Evolutionary conservation across 768 basidiomycete species (phyloP).

Genomic region (Podaxis rugospora): DNA sequence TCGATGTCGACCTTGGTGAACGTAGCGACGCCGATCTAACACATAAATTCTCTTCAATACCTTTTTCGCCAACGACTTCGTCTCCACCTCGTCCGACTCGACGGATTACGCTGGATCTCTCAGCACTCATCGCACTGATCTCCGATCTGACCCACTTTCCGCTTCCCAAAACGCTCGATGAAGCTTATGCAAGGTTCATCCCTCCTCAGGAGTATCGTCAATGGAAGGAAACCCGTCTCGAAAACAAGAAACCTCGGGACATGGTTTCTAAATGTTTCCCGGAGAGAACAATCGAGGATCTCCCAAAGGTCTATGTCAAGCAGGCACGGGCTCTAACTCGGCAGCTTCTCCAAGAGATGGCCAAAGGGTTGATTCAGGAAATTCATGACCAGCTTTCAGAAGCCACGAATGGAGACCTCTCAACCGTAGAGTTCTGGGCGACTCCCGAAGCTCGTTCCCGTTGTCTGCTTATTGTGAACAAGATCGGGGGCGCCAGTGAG

Average conservation of each 20-base stretch:
- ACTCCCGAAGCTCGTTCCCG: conserved; percentile 72
- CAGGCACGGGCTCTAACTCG: conserved; percentile 67
- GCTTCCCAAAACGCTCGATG: conserved; percentile 51
- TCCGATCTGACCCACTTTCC: conserved; percentile 77
- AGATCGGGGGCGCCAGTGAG: conserved; percentile 75
- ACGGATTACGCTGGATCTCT: conserved; percentile 78
- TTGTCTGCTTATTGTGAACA: conserved; percentile 70
- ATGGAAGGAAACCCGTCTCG: conserved; percentile 46
- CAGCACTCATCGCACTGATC: conserved; percentile 77
- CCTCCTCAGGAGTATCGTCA: conserved; percentile 53
- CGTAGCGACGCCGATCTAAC: conserved; percentile 26
- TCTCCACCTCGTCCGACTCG: conserved; percentile 39
- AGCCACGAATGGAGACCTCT: conserved; percentile 1
- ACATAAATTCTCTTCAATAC: neutral
- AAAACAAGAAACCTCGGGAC: conserved; percentile 5
- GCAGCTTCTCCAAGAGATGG: conserved; percentile 76
- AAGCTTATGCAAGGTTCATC: conserved; percentile 61
- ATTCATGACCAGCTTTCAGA: conserved; percentile 44
- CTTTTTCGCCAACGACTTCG: conserved; percentile 10
- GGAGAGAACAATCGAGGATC: conserved; percentile 26
- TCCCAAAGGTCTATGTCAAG: conserved; percentile 38
- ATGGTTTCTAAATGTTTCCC: conserved; percentile 11
- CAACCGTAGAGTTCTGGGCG: conserved; percentile 67
- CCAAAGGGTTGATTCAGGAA: conserved; percentile 55
- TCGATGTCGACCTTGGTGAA: conserved; percentile 66